Conservation (phyloP, 2,329 filamentous ascomycete genomes). For the Talaromyces sp. region DNA sequence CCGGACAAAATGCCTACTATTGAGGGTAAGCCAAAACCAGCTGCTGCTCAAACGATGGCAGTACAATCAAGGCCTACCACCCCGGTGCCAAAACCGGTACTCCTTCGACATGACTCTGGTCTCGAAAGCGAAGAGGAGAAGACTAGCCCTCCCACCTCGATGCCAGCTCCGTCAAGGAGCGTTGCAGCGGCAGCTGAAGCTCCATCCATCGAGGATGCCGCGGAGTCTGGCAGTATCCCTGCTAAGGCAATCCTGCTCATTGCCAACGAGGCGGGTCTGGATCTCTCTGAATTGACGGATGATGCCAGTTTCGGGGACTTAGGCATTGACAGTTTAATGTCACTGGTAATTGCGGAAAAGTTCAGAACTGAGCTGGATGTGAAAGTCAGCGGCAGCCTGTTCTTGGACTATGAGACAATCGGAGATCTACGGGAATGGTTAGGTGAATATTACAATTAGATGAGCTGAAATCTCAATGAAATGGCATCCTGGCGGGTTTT, state of each 20-base stretch:
- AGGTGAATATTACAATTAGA: slow-evolving; percentile 10
- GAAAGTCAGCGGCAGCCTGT: slow-evolving; percentile 18
- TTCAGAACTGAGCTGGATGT: slow-evolving; percentile 29
- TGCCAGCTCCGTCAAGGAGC: slow-evolving; percentile 15
- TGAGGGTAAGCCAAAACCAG: too few species aligned
- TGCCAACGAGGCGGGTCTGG: slow-evolving; percentile 25
- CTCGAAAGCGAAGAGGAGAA: too few species aligned
- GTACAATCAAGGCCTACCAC: neutral
- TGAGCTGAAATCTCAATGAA: neutral
- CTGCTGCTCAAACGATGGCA: neutral
- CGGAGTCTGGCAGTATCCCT: neutral
- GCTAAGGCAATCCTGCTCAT: slow-evolving; percentile 20
- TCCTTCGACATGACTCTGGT: too few species aligned
- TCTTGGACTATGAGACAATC: slow-evolving; percentile 10
- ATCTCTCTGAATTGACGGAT: slow-evolving; percentile 20
- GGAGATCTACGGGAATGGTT: slow-evolving; percentile 9
- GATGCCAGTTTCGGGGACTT: slow-evolving; percentile 26
- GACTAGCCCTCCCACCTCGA: neutral
- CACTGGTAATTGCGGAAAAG: slow-evolving; percentile 31
- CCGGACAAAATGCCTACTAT: slow-evolving; percentile 19
- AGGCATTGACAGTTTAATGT: slow-evolving; percentile 36
- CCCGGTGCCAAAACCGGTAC: neutral
- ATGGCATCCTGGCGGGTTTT: too few species aligned
- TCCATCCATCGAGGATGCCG: slow-evolving; percentile 22
- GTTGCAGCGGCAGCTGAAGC: slow-evolving; percentile 15